These are phyloP conservation scores for Straminergon stramineum DNA, from an alignment of 225 moss, liverwort and hornwort genomes.

Conservation along the genomic window DNA sequence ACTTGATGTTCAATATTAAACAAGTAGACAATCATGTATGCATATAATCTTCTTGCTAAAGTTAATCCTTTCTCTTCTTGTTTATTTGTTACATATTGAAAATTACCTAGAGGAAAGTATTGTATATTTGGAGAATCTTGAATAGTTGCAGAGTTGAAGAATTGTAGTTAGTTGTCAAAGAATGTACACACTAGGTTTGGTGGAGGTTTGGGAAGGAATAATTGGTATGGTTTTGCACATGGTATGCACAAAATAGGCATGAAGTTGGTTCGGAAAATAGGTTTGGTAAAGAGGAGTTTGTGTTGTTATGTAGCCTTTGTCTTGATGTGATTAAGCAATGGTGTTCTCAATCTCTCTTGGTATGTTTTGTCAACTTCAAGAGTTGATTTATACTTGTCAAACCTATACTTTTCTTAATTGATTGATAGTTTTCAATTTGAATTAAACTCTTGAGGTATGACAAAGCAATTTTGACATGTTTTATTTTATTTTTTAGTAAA, in stretches of 20 bases:
- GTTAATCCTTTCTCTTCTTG: background rate
- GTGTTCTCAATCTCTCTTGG: background rate
- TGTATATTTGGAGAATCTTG: background rate
- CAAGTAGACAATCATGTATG: too few relatives aligned
- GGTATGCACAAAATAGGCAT: background rate
- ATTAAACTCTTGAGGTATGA: background rate
- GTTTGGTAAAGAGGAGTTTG: background rate
- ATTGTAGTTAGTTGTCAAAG: background rate
- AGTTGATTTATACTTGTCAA: fast-evolving
- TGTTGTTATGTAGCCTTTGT: background rate
- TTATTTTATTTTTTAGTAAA: background rate
- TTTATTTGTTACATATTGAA: background rate
- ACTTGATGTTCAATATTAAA: background rate
- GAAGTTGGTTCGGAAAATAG: background rate
- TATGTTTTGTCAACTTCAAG: background rate
- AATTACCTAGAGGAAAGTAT: background rate
- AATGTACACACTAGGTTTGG: background rate
- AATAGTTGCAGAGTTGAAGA: background rate
- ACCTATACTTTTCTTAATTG: background rate
- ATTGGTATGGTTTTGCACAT: background rate
- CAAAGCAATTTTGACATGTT: background rate
- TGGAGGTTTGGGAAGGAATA: background rate
- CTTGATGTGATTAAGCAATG: background rate
- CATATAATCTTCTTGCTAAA: background rate
- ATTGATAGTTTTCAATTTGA: background rate